A percentile compares a stretch with the other conserved stretches of the same genome.
phyloP scores from a whole-genome alignment of 371 early-diverging fungal species.

The Dichotomocladium elegans region DNA sequence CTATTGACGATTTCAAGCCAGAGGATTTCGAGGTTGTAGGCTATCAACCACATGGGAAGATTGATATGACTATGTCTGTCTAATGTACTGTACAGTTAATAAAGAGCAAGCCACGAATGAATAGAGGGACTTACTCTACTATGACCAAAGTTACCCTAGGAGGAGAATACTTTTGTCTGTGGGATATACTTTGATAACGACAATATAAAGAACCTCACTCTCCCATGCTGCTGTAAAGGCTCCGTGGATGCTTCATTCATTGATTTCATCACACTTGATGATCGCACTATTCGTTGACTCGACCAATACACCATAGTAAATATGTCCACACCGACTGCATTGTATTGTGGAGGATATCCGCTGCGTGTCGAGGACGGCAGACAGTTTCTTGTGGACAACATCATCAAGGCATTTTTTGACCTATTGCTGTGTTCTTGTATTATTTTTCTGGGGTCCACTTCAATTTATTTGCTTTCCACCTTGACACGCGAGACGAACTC shows the following conservation, averaged over 20 bases:
- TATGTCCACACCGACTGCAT: constrained; percentile 58
- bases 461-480: constrained; percentile 56
- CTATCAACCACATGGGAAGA: constrained; percentile 88
- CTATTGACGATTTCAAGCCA: constrained; percentile 82
- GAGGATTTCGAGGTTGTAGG: constrained; percentile 87
- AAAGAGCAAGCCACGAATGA: too few species aligned
- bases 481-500: constrained; percentile 15
- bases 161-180: constrained; percentile 22
- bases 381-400: constrained; percentile 53
- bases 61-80: constrained; percentile 97
- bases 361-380: constrained; percentile 23
- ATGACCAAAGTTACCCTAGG: too few species aligned
- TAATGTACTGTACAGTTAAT: too few species aligned
- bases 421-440: constrained; percentile 44
- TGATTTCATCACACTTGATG: too few species aligned
- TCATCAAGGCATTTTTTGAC: constrained; percentile 43
- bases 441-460: constrained; percentile 64
- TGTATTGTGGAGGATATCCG: constrained; percentile 46
- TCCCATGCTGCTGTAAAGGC: constrained; percentile 58
- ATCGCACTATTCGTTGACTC: too few species aligned
- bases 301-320: constrained; percentile 37
- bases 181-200: constrained; percentile 55
- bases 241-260: too few species aligned
- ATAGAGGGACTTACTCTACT: too few species aligned
- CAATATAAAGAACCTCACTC: constrained; percentile 34